phyloP scores from a whole-genome alignment of 179 eudicot species.

The Beta corolliflora region DNA sequence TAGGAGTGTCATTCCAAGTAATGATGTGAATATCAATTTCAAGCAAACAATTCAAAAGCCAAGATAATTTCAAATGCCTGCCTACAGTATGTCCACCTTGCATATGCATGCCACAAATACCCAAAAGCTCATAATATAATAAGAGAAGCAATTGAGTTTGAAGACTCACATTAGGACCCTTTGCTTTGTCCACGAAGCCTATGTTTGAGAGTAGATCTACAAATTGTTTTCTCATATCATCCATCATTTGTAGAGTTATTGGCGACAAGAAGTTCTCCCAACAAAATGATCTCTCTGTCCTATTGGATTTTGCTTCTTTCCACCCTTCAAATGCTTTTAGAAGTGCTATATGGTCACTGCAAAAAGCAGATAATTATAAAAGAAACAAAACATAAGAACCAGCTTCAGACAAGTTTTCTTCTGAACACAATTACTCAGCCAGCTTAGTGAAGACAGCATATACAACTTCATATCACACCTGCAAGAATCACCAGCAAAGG shows the following conservation, averaged over 20 bases:
- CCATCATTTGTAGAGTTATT: constrained; percentile 84
- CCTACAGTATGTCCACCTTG: background rate
- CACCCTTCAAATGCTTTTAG: constrained; percentile 95
- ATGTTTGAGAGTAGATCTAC: constrained; percentile 79
- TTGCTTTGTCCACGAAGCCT: constrained; percentile 88
- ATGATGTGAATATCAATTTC: background rate
- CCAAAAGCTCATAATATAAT: background rate
- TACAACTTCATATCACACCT: constrained; percentile 50
- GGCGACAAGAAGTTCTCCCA: constrained; percentile 95
- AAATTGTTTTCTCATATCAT: constrained; percentile 88
- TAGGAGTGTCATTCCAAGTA: background rate
- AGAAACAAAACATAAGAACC: background rate
- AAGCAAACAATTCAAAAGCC: background rate
- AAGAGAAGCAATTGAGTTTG: background rate
- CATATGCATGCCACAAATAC: background rate
- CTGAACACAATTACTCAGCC: constrained; percentile 7
- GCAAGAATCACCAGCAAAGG: constrained; percentile 97
- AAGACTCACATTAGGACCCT: constrained; percentile 66
- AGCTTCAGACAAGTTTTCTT: background rate
- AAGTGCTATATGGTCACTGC: constrained; percentile 98
- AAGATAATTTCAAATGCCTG: background rate
- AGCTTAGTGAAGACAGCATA: background rate
- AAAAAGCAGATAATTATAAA: constrained; percentile 16
- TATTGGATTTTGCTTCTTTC: constrained; percentile 78
- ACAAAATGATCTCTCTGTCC: constrained; percentile 72